Conservation (phyloP, 345 rosid genomes). For the Eucalyptus sideroxylon region DNA sequence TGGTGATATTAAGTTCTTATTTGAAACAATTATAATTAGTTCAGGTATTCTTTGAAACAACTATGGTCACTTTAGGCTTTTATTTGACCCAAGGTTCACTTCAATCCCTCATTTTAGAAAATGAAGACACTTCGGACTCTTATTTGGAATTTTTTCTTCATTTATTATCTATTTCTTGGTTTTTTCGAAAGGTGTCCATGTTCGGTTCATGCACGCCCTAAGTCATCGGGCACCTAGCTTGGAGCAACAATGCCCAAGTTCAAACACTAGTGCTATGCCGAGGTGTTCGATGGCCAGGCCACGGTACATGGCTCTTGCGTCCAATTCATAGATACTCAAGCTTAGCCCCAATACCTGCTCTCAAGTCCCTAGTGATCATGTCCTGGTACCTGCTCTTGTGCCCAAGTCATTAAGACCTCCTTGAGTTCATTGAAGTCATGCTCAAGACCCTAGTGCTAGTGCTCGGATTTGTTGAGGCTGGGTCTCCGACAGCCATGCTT, state of each 20-base stretch:
- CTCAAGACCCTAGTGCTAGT: background rate
- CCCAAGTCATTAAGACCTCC: background rate
- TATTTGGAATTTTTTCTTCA: no score
- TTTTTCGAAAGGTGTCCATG: background rate
- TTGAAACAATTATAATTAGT: no score
- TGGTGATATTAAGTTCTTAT: no score
- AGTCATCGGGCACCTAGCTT: background rate
- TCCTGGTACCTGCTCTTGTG: background rate
- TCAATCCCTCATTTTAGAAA: no score
- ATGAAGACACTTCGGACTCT: no score
- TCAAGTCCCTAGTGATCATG: background rate
- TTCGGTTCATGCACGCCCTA: rapidly evolving
- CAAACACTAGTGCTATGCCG: background rate
- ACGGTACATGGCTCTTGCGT: background rate
- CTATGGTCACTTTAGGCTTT: no score
- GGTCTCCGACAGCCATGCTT: background rate
- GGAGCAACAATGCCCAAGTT: background rate
- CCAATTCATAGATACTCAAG: background rate
- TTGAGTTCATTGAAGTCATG: background rate
- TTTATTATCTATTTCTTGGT: no score
- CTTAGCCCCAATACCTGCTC: background rate
- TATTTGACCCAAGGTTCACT: no score
- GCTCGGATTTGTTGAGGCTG: rapidly evolving
- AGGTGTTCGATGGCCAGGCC: background rate
- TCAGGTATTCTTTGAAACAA: no score